phyloP scores from a whole-genome alignment of 129 eudicot genomes.

The Tagetes erecta region DNA sequence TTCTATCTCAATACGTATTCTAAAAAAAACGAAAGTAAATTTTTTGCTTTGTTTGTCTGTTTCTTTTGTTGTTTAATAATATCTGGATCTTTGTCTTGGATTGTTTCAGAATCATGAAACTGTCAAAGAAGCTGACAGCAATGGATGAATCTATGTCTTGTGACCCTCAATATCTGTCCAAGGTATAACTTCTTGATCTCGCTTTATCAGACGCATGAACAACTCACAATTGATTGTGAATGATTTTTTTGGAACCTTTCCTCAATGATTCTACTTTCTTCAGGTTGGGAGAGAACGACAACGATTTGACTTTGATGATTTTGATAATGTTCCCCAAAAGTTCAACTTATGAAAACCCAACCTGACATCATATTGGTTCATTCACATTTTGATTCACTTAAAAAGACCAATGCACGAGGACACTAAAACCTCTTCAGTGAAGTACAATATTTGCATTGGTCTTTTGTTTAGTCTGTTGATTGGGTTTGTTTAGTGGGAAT shows the following conservation, averaged over 20 bases:
- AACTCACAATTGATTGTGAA: background rate
- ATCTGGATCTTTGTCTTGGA: background rate
- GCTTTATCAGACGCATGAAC: background rate
- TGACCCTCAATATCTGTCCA: slow-evolving; percentile 74
- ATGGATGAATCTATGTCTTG: slow-evolving; percentile 78
- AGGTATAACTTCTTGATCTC: slow-evolving; percentile 44
- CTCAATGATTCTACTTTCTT: slow-evolving; percentile 6
- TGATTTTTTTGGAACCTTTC: background rate
- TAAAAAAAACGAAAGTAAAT: background rate
- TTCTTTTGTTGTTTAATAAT: background rate
- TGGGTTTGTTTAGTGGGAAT: slow-evolving; percentile 1
- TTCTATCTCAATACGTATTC: background rate
- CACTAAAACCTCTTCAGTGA: background rate
- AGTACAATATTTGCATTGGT: slow-evolving; percentile 10
- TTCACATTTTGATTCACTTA: slow-evolving; percentile 20
- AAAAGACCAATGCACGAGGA: background rate
- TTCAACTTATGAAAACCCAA: slow-evolving; percentile 57
- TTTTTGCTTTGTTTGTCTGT: background rate
- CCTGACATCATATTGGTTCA: slow-evolving; percentile 21
- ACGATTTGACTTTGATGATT: slow-evolving; percentile 83
- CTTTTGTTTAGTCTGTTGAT: background rate
- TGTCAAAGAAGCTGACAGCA: slow-evolving; percentile 78
- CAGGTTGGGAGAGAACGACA: slow-evolving; percentile 91
- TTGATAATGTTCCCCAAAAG: slow-evolving; percentile 69
- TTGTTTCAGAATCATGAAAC: slow-evolving; percentile 67